Evolutionary conservation across 2,329 filamentous ascomycete species (phyloP), one percentile per base, ranked within the genome.

Genomic region (Fonsecaea multimorphosa): DNA sequence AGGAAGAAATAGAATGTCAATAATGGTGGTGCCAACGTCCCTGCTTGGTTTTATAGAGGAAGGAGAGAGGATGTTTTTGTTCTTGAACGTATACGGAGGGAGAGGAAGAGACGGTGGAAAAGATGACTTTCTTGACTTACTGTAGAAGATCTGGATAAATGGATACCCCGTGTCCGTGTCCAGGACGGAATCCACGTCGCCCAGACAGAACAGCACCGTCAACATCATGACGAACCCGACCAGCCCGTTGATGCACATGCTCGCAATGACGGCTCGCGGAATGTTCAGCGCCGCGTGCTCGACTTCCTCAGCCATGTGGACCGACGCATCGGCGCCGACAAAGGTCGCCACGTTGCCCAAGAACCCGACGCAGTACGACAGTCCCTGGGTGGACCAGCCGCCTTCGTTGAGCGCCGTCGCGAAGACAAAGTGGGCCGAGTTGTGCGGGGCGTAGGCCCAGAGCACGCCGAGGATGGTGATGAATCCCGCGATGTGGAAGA

Each of bases 401-500:
- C 76, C 76, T 63, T 75, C 75, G 54, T 77, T 78, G 16, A 75
- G 56, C 29, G 70, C 65, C 0, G 74, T 75, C 16, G 73, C 72
- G 52, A 76, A 78, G 24, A 78, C 76, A 60, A 74, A 75, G 12
- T 71, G 64, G 1, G 73, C 64, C n/a, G 71, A 71, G 44, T 72
- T 71, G 53, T 74, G 73, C 2, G 73, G 72, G 0, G 72, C 70
- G 24, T 76, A 75, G 4, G 73, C 72, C 62, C 71, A 74, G 1
- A 81, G 70, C 1, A 78, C 76, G 0, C 78, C 74, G 9, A 81
- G 67, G 6, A 81, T 74, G 12, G 76, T 78, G 58, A 83, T 80
- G 71, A 85, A 82, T 0, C 81, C 80, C 1, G 82, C 72, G n/a
- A 82, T 74, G 59, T 81, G 79, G 24, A 81, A 61, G 16, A 81